phyloP scores from a whole-genome alignment of 331 rosid genomes.

The Prunus yedoensis region DNA sequence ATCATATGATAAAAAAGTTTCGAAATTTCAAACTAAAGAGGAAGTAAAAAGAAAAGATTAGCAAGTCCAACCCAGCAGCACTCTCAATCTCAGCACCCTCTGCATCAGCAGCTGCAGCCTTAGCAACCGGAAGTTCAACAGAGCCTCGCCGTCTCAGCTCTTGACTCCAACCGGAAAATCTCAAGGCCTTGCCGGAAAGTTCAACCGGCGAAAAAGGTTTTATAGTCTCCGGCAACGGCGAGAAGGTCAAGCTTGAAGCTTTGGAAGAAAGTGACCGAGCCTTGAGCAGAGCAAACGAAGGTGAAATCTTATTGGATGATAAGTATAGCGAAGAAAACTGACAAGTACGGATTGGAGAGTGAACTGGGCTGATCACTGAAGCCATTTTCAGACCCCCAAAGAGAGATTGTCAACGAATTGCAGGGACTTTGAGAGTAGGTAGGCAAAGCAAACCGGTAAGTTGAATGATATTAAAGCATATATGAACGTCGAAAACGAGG shows the following conservation, averaged over 20 bases:
- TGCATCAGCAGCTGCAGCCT: slow-evolving; percentile 59
- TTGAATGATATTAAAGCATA: slow-evolving; percentile 13
- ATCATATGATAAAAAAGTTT: not conserved
- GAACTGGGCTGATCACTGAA: slow-evolving; percentile 41
- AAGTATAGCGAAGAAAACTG: slow-evolving; percentile 36
- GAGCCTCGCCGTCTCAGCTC: slow-evolving; percentile 32
- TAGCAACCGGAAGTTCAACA: slow-evolving; percentile 35
- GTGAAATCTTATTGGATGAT: slow-evolving; percentile 28
- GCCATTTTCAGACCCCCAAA: slow-evolving; percentile 35
- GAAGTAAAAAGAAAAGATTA: not conserved
- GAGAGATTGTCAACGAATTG: not conserved
- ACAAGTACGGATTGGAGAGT: slow-evolving; percentile 30
- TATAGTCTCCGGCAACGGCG: slow-evolving; percentile 40
- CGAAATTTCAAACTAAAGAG: not conserved
- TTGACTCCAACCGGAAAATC: slow-evolving; percentile 34
- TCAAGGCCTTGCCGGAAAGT: slow-evolving; percentile 24
- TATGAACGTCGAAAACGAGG: slow-evolving; percentile 29
- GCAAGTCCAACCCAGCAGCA: slow-evolving; percentile 43
- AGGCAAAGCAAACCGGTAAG: not conserved
- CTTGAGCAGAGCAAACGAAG: slow-evolving; percentile 28
- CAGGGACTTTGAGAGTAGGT: slow-evolving; percentile 8
- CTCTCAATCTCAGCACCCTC: slow-evolving; percentile 42
- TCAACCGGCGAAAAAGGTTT: slow-evolving; percentile 16
- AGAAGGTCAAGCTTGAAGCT: slow-evolving; percentile 39
- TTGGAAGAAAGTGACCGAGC: slow-evolving; percentile 24